Evolutionary conservation across 495 filamentous ascomycete species (phyloP).

Genomic region (Penicillium atrosanguineum): DNA sequence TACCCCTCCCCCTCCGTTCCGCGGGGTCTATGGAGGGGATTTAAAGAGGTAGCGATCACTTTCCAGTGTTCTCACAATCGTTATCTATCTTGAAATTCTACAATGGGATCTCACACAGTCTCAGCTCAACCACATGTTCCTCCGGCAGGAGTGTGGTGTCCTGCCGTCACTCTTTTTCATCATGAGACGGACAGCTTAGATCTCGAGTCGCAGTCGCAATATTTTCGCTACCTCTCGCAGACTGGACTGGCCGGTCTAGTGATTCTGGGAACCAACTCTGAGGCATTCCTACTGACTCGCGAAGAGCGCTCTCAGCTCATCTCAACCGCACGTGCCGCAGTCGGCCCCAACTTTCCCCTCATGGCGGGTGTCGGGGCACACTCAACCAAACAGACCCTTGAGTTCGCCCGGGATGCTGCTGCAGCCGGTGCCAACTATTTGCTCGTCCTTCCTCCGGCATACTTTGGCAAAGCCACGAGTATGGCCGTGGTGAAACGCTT

Average conservation of each 20-base stretch:
- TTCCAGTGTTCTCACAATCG: too few species aligned
- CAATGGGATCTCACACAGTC: constrained; percentile 13
- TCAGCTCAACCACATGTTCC: constrained; percentile 25
- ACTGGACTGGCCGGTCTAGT: constrained; percentile 57
- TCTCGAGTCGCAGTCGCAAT: constrained; percentile 45
- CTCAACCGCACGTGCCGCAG: constrained; percentile 48
- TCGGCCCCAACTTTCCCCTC: constrained; percentile 51
- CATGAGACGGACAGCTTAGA: constrained; percentile 51
- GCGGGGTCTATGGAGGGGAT: too few species aligned
- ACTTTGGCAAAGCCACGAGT: constrained; percentile 62
- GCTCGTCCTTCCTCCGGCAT: constrained; percentile 61
- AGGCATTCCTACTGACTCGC: constrained; percentile 62
- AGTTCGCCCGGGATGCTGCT: constrained; percentile 56
- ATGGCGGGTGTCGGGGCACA: constrained; percentile 65
- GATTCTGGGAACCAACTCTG: constrained; percentile 64
- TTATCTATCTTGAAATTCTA: too few species aligned
- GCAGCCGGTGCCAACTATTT: constrained; percentile 58
- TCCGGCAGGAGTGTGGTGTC: constrained; percentile 18
- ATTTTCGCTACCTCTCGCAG: constrained; percentile 54
- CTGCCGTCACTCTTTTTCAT: constrained; percentile 50
- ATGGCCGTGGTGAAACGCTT: constrained; percentile 57
- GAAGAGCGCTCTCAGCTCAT: constrained; percentile 56
- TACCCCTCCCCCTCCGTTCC: too few species aligned
- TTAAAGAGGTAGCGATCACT: too few species aligned
- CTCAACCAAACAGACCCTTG: constrained; percentile 60